Evolutionary conservation across 352 stramenopile genomes (phyloP), one percentile per base, ranked within the genome.

Genomic region (Globisporangium nunn): DNA sequence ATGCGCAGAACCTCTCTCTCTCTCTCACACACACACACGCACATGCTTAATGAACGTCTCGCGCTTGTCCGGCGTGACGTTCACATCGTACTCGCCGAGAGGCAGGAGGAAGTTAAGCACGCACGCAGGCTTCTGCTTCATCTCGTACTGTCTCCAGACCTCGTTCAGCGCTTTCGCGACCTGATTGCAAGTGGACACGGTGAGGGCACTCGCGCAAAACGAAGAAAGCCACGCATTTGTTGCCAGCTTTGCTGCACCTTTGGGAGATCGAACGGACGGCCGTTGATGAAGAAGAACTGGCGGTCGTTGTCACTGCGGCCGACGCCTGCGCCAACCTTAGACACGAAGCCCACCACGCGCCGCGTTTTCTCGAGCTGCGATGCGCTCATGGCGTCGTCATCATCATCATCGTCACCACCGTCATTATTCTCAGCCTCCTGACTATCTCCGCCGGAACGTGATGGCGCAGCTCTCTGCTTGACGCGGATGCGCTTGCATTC

Each of bases 261-360:
- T 14, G 95, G 91, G 10, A 98, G 63, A 55, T 99, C 94, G 49
- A 99, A 93, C 0, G 96, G 96, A 7, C 96, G 81, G 11, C 88
- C 85, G 69, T 99, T 99, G 43, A 99, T 91, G 68, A 94, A 98
- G 56, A 98, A 93, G 62, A 98, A 98, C 68, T 98, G 96, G 3
- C 82, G 73, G 57, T 98, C 89, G 54, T 95, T 91, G 52, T 96
- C 85, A 47, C 76, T 83, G 44, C 82, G 64, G 3, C 82, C 83
- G 23, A 91, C 79, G 29, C 85, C 85, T 41, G 62, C 72, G 39
- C 81, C 81, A 17, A 88, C 72, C 43, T 74, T 81, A 1, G 79
- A 93, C 15, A 95, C 73, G 39, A 75, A 91, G 2, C 84, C 84
- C n/a, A 71, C 58, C n/a, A 90, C 71, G 44, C 67, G 71, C 18